Percentiles rank a stretch among this genome's conserved stretches.
phyloP scores from a whole-genome alignment of 495 filamentous ascomycete species.

The Trichoderma parareesei region DNA sequence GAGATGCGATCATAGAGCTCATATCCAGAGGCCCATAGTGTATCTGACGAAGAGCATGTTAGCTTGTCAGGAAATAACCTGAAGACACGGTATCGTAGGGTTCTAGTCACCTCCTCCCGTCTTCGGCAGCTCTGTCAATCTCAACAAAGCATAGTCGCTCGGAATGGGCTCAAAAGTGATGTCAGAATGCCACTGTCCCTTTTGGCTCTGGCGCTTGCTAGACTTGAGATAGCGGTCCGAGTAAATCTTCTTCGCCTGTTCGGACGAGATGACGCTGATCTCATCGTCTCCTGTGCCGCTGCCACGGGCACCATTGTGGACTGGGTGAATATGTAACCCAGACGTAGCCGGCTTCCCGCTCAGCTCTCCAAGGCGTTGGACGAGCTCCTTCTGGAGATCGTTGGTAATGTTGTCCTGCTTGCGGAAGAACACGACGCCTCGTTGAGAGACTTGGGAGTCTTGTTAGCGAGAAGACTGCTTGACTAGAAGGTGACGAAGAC shows the following conservation, averaged over 20 bases:
- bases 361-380: slow-evolving; percentile 55
- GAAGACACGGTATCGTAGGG: not conserved
- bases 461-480: not conserved
- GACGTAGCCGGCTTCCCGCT: slow-evolving; percentile 60
- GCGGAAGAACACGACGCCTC: slow-evolving; percentile 78
- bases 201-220: slow-evolving; percentile 31
- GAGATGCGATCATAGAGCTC: slow-evolving; percentile 73
- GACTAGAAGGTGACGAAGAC: not conserved
- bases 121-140: slow-evolving; percentile 53
- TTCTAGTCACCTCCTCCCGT: slow-evolving; percentile 57
- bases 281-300: slow-evolving; percentile 53
- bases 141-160: slow-evolving; percentile 56
- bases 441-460: slow-evolving; percentile 54
- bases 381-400: slow-evolving; percentile 60
- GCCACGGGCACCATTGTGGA: slow-evolving; percentile 55
- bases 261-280: slow-evolving; percentile 64
- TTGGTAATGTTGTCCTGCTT: slow-evolving; percentile 58
- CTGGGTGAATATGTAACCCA: slow-evolving; percentile 64
- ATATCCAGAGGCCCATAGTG: slow-evolving; percentile 69
- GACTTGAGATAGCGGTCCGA: slow-evolving; percentile 21
- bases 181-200: slow-evolving; percentile 55
- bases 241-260: slow-evolving; percentile 51
- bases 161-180: slow-evolving; percentile 62
- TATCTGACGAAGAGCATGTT: slow-evolving; percentile 36
- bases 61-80: not conserved